Conservation (phyloP, 352 stramenopile species). For the Lagenidium sp. region DNA sequence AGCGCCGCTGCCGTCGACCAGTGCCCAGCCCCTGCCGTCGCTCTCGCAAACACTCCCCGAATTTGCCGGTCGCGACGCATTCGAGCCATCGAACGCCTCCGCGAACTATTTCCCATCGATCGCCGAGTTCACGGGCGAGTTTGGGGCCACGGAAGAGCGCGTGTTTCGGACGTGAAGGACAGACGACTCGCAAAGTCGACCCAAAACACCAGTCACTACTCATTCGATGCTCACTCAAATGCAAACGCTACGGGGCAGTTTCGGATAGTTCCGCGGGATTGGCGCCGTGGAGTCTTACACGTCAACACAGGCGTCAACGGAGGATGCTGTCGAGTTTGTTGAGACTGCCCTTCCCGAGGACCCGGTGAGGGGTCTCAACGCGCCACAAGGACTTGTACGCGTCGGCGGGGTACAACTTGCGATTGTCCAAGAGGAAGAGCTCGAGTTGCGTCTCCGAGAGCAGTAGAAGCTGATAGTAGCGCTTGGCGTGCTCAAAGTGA, state of each 20-base stretch:
- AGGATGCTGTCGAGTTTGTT: slow-evolving; percentile 82
- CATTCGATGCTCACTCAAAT: too few species aligned
- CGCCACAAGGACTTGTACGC: slow-evolving; percentile 69
- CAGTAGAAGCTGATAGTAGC: slow-evolving; percentile 66
- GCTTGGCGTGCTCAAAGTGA: slow-evolving; percentile 71
- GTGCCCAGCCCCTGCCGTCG: slow-evolving; percentile 35
- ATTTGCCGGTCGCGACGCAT: slow-evolving; percentile 48
- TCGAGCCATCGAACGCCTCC: slow-evolving; percentile 26
- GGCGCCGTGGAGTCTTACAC: too few species aligned
- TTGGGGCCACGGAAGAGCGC: slow-evolving; percentile 25
- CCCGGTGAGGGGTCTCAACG: slow-evolving; percentile 61
- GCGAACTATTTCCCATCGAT: slow-evolving; percentile 40
- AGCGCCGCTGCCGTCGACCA: too few species aligned
- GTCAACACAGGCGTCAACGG: too few species aligned
- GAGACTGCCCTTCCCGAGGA: slow-evolving; percentile 61
- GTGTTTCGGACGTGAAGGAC: slow-evolving; percentile 48
- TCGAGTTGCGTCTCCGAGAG: slow-evolving; percentile 71
- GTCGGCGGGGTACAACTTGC: slow-evolving; percentile 42
- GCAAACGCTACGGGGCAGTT: too few species aligned
- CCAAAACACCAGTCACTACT: too few species aligned
- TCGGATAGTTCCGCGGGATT: too few species aligned
- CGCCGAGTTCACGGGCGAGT: slow-evolving; percentile 32
- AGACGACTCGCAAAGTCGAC: too few species aligned
- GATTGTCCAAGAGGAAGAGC: slow-evolving; percentile 70
- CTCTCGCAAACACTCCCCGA: slow-evolving; percentile 60